Evolutionary conservation across 768 basidiomycete genomes (phyloP).

Genomic region (Kwoniella pini): DNA sequence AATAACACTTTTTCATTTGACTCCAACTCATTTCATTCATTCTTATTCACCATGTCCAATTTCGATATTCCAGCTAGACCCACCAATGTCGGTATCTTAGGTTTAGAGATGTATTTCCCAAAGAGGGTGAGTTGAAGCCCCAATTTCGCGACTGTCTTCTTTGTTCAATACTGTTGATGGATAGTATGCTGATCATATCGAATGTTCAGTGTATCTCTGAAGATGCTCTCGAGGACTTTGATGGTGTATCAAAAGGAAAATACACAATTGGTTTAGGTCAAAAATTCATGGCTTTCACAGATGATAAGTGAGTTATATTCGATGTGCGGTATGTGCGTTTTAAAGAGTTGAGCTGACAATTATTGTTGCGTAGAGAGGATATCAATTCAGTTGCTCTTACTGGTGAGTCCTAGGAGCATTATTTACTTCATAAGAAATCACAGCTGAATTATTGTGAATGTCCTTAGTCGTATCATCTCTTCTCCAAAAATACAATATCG

Average conservation of each 20-base stretch:
- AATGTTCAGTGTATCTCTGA: slow-evolving; percentile 82
- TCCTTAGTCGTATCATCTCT: slow-evolving; percentile 90
- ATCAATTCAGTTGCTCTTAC: slow-evolving; percentile 97
- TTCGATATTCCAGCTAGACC: slow-evolving; percentile 62
- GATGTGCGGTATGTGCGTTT: not conserved
- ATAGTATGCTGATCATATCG: not conserved
- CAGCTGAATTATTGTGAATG: too few species aligned
- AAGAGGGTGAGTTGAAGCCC: slow-evolving; percentile 65
- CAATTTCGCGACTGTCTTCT: not conserved
- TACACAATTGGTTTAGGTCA: slow-evolving; percentile 99
- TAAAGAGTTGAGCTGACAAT: not conserved
- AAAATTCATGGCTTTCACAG: slow-evolving; percentile 97
- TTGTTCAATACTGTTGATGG: too few species aligned
- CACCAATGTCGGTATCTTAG: slow-evolving; percentile 91
- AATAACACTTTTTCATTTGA: too few species aligned
- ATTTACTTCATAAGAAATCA: too few species aligned
- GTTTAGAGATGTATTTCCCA: slow-evolving; percentile 92
- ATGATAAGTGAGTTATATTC: slow-evolving; percentile 65
- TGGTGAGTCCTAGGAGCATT: slow-evolving; percentile 68
- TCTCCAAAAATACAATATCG: slow-evolving; percentile 89
- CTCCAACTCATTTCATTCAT: too few species aligned
- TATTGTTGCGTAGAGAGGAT: slow-evolving; percentile 64
- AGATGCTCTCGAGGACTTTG: slow-evolving; percentile 87
- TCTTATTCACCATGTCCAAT: slow-evolving; percentile 29
- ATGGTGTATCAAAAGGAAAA: slow-evolving; percentile 91